Conservation (phyloP, 2,329 filamentous ascomycete species). For the Microsporum ferrugineum region DNA sequence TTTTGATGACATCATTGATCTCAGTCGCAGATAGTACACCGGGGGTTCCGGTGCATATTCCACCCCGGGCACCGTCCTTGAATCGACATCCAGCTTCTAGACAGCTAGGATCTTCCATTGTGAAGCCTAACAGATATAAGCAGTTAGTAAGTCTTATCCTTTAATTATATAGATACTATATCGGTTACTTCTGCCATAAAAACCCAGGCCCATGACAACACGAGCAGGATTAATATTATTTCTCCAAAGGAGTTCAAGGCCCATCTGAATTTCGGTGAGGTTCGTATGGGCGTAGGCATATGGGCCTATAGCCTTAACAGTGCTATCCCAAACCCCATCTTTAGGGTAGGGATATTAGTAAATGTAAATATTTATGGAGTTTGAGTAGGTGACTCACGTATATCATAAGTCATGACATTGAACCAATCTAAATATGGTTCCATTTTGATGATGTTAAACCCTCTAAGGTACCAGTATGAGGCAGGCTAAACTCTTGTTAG, state of each 20-base stretch:
- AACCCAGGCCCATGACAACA: conserved; percentile 22
- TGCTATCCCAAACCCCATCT: conserved; percentile 21
- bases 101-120: conserved; percentile 18
- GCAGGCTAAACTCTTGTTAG: conserved; percentile 13
- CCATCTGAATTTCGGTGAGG: conserved; percentile 23
- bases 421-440: conserved; percentile 17
- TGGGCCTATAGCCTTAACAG: conserved; percentile 13
- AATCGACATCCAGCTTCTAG: conserved; percentile 24
- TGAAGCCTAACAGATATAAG: conserved; percentile 7
- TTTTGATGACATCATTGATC: conserved; percentile 20
- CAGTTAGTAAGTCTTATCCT: too few relatives aligned
- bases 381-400: conserved; percentile 10
- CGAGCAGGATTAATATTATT: conserved; percentile 18
- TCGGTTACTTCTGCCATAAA: conserved; percentile 18
- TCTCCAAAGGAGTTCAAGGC: conserved; percentile 21
- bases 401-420: conserved; percentile 24
- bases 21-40: conserved; percentile 24
- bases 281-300: conserved; percentile 23
- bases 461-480: conserved; percentile 23
- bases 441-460: conserved; percentile 19
- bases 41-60: conserved; percentile 21
- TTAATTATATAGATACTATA: too few relatives aligned
- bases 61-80: conserved; percentile 16
- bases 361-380: not conserved
- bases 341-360: not conserved